A percentile compares a stretch with the other conserved stretches of the same genome.
Conservation (phyloP, 345 rosid species). For the Litchi chinensis region DNA sequence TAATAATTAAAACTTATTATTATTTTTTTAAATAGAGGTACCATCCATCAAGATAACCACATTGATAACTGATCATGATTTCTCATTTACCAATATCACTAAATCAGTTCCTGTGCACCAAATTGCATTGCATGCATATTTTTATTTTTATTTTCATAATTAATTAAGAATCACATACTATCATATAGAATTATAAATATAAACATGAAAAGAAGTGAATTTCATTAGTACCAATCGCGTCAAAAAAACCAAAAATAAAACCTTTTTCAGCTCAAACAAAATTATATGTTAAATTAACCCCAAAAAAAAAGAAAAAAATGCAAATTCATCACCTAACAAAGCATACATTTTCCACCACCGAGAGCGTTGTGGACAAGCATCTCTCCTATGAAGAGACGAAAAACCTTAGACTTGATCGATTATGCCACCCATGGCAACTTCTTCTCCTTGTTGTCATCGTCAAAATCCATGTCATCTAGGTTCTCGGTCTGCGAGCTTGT, state of each 20-base stretch:
- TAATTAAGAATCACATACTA: too few relatives aligned
- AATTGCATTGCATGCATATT: not conserved
- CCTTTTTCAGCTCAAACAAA: not conserved
- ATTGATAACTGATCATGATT: not conserved
- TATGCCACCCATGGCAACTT: constrained; percentile 17
- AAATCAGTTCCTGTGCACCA: not conserved
- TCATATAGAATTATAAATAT: too few relatives aligned
- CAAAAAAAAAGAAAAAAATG: not conserved
- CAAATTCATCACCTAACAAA: constrained; percentile 11
- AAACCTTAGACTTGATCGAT: constrained; percentile 42
- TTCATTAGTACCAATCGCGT: constrained; percentile 22
- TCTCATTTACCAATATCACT: not conserved
- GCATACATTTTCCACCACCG: constrained; percentile 76
- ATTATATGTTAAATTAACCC: not conserved
- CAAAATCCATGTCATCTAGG: too few relatives aligned
- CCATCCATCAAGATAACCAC: too few relatives aligned
- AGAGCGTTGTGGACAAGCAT: constrained; percentile 62
- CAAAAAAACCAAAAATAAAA: not conserved
- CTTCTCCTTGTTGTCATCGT: constrained; percentile 37
- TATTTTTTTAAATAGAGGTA: too few relatives aligned
- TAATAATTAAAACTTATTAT: too few relatives aligned
- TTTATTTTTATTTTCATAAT: too few relatives aligned
- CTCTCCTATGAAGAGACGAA: constrained; percentile 63
- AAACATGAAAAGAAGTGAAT: too few relatives aligned
- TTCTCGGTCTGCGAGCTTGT: too few relatives aligned